A percentile compares a stretch with the other conserved stretches of the same genome.
Evolutionary conservation across 2,329 filamentous ascomycete genomes (phyloP).

Genomic region (Magnaporthiopsis rhizophila): DNA sequence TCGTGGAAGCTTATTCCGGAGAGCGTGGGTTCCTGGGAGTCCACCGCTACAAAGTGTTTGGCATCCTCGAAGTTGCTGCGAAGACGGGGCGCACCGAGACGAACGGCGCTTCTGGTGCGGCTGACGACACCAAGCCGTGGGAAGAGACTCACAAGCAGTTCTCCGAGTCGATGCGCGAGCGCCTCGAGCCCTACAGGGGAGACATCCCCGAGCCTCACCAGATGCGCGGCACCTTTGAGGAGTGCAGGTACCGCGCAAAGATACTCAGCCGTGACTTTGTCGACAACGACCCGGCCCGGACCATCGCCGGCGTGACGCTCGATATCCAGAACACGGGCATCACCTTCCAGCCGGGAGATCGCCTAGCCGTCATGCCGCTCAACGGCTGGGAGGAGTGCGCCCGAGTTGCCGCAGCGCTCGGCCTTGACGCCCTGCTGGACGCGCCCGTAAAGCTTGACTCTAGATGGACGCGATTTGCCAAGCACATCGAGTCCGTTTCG

Average conservation of each 20-base stretch:
- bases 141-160: conserved; percentile 43
- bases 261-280: conserved; percentile 37
- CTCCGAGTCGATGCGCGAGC: conserved; percentile 46
- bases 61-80: conserved; percentile 43
- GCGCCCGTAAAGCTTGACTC: conserved; percentile 27
- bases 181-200: conserved; percentile 40
- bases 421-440: conserved; percentile 38
- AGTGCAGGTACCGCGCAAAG: conserved; percentile 40
- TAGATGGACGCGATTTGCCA: conserved; percentile 38
- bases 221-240: conserved; percentile 46
- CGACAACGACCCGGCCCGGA: conserved; percentile 35
- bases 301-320: conserved; percentile 40
- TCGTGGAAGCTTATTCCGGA: conserved; percentile 46
- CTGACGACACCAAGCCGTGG: conserved; percentile 35
- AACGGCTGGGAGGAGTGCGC: conserved; percentile 47
- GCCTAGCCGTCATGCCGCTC: conserved; percentile 45
- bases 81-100: conserved; percentile 46
- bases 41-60: conserved; percentile 50
- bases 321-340: conserved; percentile 45
- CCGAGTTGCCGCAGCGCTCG: conserved; percentile 43
- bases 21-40: conserved; percentile 49
- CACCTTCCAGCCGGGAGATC: conserved; percentile 44
- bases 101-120: conserved; percentile 40
- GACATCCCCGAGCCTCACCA: conserved; percentile 40
- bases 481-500: conserved; percentile 34